phyloP scores from a whole-genome alignment of 345 rosid genomes.

The Theobroma cacao region DNA sequence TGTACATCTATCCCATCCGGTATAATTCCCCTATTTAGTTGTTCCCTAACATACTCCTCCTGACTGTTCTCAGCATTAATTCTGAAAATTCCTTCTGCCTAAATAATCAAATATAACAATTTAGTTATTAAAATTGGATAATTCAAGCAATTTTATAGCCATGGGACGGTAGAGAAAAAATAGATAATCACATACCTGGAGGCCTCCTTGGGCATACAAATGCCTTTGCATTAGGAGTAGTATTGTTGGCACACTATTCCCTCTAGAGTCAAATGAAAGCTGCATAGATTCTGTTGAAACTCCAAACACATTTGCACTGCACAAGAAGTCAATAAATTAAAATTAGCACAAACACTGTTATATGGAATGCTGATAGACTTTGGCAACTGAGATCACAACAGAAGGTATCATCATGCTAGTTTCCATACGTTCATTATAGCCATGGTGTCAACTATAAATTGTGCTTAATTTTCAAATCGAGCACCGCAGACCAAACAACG shows the following conservation, averaged over 20 bases:
- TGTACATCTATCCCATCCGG: slow-evolving; percentile 80
- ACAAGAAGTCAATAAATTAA: slow-evolving; percentile 14
- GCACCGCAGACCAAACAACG: background rate
- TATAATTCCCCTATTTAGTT: slow-evolving; percentile 76
- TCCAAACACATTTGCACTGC: slow-evolving; percentile 91
- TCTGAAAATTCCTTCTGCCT: slow-evolving; percentile 98
- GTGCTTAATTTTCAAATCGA: background rate
- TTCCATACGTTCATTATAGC: background rate
- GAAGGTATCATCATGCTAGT: background rate
- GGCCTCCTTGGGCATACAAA: slow-evolving; percentile 79
- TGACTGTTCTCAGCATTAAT: slow-evolving; percentile 86
- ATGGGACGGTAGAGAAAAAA: slow-evolving; percentile 1
- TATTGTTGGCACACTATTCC: slow-evolving; percentile 92
- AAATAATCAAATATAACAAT: slow-evolving; percentile 11
- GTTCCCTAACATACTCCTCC: slow-evolving; percentile 88
- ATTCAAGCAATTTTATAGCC: background rate
- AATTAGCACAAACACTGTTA: background rate
- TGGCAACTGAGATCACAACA: background rate
- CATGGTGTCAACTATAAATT: background rate
- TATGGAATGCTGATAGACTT: background rate
- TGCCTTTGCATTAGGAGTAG: slow-evolving; percentile 81
- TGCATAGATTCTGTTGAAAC: slow-evolving; percentile 99
- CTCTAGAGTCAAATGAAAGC: slow-evolving; percentile 84
- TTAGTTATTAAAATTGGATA: slow-evolving; percentile 5
- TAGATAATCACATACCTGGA: slow-evolving; percentile 45